phyloP scores from a whole-genome alignment of 2,329 filamentous ascomycete genomes.

The Drechslera avenae region DNA sequence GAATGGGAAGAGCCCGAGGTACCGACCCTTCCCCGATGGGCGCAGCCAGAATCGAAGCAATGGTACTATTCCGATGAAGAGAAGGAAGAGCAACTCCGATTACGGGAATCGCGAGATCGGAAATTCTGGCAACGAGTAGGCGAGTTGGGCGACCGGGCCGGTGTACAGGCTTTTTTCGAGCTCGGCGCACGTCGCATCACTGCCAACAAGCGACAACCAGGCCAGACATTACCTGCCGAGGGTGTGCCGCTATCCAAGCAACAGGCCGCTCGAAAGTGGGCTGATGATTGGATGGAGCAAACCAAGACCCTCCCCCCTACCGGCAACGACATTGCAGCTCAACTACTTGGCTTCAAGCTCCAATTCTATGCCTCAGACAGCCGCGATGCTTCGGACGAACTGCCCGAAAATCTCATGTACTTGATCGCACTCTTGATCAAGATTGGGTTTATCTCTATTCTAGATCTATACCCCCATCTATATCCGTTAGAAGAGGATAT shows the following conservation, averaged over 20 bases:
- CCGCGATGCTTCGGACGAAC: slow-evolving; percentile 73
- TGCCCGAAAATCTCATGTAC: slow-evolving; percentile 92
- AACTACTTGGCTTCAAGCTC: slow-evolving; percentile 94
- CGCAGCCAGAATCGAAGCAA: slow-evolving; percentile 70
- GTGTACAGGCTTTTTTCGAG: slow-evolving; percentile 87
- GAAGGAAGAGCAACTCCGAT: slow-evolving; percentile 60
- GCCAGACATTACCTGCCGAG: slow-evolving; percentile 34
- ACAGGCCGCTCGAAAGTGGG: slow-evolving; percentile 47
- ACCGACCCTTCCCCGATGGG: slow-evolving; percentile 82
- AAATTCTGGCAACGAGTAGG: slow-evolving; percentile 83
- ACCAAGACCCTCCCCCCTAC: slow-evolving; percentile 82
- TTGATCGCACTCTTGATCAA: slow-evolving; percentile 92
- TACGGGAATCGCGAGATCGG: slow-evolving; percentile 69
- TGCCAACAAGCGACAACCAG: slow-evolving; percentile 34
- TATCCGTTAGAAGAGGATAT: slow-evolving; percentile 85
- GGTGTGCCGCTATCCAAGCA: slow-evolving; percentile 46
- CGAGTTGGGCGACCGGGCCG: slow-evolving; percentile 58
- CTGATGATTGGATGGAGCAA: slow-evolving; percentile 72
- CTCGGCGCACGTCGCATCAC: slow-evolving; percentile 74
- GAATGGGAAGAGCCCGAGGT: slow-evolving; percentile 57
- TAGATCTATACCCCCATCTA: slow-evolving; percentile 89
- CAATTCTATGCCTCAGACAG: slow-evolving; percentile 88
- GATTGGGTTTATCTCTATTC: slow-evolving; percentile 91
- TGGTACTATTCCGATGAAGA: slow-evolving; percentile 73
- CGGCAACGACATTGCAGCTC: slow-evolving; percentile 90